Base-by-base conservation (phyloP, 352 stramenopile species). In the Pythium sukuiense region DNA sequence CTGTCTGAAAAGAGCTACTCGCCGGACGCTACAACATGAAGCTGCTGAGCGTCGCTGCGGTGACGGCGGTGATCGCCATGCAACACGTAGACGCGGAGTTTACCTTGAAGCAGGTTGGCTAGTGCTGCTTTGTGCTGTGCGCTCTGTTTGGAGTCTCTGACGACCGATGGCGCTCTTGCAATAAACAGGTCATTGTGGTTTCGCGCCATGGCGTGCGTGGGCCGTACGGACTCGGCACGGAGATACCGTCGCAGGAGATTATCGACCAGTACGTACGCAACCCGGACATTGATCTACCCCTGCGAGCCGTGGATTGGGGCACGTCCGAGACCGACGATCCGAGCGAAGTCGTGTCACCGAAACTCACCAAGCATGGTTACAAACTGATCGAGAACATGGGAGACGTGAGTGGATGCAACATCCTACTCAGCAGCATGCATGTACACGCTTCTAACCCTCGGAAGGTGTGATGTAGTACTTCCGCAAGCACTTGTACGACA, bases 351-450 rank as follows among this genome's bases (percentile, higher is more conserved):
- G 84, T 92, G 59, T 85, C 81, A 7, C 84, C 84, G n/a, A 92
- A 92, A 61, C 77, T 92, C 65, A 92, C 84, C 9, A 87, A 86
- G 55, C 84, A 92, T 72, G 84, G 84, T 53, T 88, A 79, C 58
- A 62, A 73, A 26, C 71, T 90, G 26, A 65, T 92, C 2, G 65
- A 90, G 62, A 69, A 65, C 41, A 92, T 92, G 84, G 84, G 84
- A 35, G 65, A 88, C 63, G 83, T 88, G 37, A 12, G 63, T 63
- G 49, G 4, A 35, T 35, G 32, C 32, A 35, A 35, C 32, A 35
- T 35, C 4, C 3, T 8, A 35, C 32, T 3, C 3, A 35, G 32
- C 32, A 3, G 8, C 32, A 3, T 8, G 32, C 8, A 8, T 3
- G 32, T 8, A 35, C 32, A 35, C 32, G 8, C 32, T 8, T 8